Conservation (phyloP, 805 yeast genomes). For the Schizosaccharomyces osmophilus region DNA sequence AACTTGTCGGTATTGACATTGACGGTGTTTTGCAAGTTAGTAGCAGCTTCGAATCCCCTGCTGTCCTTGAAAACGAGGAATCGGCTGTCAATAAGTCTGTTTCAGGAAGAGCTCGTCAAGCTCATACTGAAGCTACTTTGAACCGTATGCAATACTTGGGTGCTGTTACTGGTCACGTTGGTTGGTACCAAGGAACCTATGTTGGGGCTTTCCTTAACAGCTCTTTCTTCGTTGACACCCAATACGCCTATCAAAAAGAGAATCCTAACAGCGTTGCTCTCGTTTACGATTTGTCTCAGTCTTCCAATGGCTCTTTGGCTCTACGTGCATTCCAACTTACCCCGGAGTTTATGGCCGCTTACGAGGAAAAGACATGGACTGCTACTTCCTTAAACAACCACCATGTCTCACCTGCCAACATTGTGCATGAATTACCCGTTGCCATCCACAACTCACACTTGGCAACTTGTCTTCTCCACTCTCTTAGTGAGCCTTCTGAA, state of each 20-base stretch:
- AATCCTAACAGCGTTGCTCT: constrained; percentile 21
- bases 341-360: constrained; percentile 29
- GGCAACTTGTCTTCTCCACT: constrained; percentile 27
- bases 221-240: constrained; percentile 34
- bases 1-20: constrained; percentile 42
- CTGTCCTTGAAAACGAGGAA: constrained; percentile 3
- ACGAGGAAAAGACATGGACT: constrained; percentile 32
- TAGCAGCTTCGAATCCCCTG: constrained; percentile 46
- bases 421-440: constrained; percentile 50
- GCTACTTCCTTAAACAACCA: constrained; percentile 35
- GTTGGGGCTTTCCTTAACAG: constrained; percentile 43
- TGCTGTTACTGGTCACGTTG: constrained; percentile 44
- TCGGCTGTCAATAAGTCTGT: constrained; percentile 23
- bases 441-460: constrained; percentile 43
- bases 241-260: constrained; percentile 37
- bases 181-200: constrained; percentile 55
- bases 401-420: constrained; percentile 36
- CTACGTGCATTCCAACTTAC: constrained; percentile 49
- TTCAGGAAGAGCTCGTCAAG: constrained; percentile 35
- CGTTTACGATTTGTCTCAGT: constrained; percentile 46
- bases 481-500: not conserved
- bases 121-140: constrained; percentile 44
- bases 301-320: constrained; percentile 33
- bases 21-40: constrained; percentile 25
- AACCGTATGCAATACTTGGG: constrained; percentile 36